Evolutionary conservation across 1,139 yeast species (phyloP), one percentile per base, ranked within the genome.

Genomic region (Lodderomyces pseudojiufengensis): DNA sequence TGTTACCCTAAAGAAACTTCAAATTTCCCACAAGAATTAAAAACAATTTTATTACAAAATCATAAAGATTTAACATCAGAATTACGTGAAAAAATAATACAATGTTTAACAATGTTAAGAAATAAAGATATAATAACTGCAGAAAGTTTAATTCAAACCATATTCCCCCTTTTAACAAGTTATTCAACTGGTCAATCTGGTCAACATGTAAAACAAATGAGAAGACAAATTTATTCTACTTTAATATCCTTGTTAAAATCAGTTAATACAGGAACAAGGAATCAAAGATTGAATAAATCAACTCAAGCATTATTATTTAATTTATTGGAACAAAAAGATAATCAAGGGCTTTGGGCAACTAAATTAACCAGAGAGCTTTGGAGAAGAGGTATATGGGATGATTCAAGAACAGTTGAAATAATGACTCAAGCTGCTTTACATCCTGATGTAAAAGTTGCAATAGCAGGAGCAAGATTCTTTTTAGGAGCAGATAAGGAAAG

Each of bases 341-440:
- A 80, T 31, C 84, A 80, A 52, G 97, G 97, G 27, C 65, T 92
- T 22, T 92, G 98, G 97, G 97, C 98, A 4, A 85, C 97, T 8
- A 88, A 87, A 53, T 69, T 92, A 38, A 88, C 97, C 7, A 76
- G 97, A 57, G 97, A 92, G 59, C 70, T 92, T 38, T 92, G 99
- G 99, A 76, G 95, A 65, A 74, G 97, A 55, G 95, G 95, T 53
- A 84, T 92, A 42, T 92, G 99, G 99, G 97, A 88, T 58, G 99
- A 92, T 60, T 76, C 95, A 1, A 72, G 97, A 50, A 84, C 97
- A 0, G 95, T 92, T 16, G 98, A 92, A 60, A 79, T 92, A 51
- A 90, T 94, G 97, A 84, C 95, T 2, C 95, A 87, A 52, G 97
- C 97, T 1, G 88, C 97, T 2, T 61, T 85, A 42, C 96, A 88